Conservation (phyloP, 768 basidiomycete species). For the Fibroporia radiculosa region DNA sequence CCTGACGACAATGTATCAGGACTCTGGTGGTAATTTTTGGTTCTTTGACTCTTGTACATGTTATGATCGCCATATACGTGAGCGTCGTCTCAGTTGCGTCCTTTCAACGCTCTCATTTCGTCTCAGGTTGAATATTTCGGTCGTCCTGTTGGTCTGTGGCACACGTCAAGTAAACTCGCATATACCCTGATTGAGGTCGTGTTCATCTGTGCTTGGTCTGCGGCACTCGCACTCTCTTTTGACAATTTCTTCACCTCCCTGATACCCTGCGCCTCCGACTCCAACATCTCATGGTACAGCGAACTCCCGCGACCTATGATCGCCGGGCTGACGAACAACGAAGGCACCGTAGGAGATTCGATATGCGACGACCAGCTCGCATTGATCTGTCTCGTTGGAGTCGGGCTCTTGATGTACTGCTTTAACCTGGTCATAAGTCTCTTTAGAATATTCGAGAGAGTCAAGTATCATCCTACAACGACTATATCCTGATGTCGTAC, state of each 20-base stretch:
- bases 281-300: slow-evolving; percentile 68
- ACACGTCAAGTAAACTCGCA: slow-evolving; percentile 76
- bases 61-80: slow-evolving; percentile 82
- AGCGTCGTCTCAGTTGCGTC: slow-evolving; percentile 22
- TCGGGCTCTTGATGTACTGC: slow-evolving; percentile 76
- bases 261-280: slow-evolving; percentile 63
- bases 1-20: slow-evolving; percentile 26
- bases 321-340: slow-evolving; percentile 33
- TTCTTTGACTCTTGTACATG: slow-evolving; percentile 75
- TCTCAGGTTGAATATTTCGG: slow-evolving; percentile 86
- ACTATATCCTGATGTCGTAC: too few species aligned
- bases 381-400: slow-evolving; percentile 69
- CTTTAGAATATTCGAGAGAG: slow-evolving; percentile 84
- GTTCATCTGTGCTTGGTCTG: slow-evolving; percentile 93
- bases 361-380: slow-evolving; percentile 74
- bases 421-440: slow-evolving; percentile 78
- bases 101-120: slow-evolving; percentile 17
- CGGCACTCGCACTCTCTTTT: slow-evolving; percentile 79
- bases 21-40: slow-evolving; percentile 83
- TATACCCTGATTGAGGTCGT: slow-evolving; percentile 84
- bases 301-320: slow-evolving; percentile 46
- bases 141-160: slow-evolving; percentile 87
- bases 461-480: slow-evolving; percentile 46
- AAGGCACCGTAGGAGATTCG: slow-evolving; percentile 44
- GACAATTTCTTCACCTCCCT: slow-evolving; percentile 89